phyloP scores from a whole-genome alignment of 1,284 basidiomycete genomes.

The Microbotryum violaceum region DNA sequence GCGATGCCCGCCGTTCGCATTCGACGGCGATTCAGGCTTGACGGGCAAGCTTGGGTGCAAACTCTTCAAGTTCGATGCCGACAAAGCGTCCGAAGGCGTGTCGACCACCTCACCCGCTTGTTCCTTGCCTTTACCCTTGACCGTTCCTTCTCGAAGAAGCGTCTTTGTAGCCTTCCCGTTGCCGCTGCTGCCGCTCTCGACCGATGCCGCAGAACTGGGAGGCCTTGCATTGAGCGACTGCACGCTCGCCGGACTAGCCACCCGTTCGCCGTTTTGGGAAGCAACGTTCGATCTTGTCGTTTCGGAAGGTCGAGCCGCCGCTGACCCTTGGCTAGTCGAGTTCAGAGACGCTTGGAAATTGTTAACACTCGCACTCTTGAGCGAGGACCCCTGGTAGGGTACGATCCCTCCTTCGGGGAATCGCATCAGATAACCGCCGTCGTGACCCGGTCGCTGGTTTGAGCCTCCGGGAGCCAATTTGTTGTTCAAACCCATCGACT shows the following conservation, averaged over 20 bases:
- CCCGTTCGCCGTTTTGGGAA: background rate
- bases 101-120: background rate
- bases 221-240: background rate
- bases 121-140: background rate
- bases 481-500: background rate
- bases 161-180: background rate
- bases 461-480: constrained; percentile 1
- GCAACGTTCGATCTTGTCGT: background rate
- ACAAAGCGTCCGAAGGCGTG: background rate
- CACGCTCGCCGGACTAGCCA: constrained; percentile 8
- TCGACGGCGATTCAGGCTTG: constrained; percentile 19
- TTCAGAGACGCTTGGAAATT: background rate
- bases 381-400: constrained; percentile 5
- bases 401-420: constrained; percentile 28
- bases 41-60: constrained; percentile 25
- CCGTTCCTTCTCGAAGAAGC: background rate
- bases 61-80: background rate
- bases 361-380: background rate
- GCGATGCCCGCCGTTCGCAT: too few species aligned
- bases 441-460: background rate
- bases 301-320: background rate
- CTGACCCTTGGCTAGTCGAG: background rate
- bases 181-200: background rate
- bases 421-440: constrained; percentile 27
- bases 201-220: background rate